A percentile compares a stretch with the other conserved stretches of the same genome.
phyloP scores from a whole-genome alignment of 2,329 filamentous ascomycete genomes.

The Monilinia laxa region DNA sequence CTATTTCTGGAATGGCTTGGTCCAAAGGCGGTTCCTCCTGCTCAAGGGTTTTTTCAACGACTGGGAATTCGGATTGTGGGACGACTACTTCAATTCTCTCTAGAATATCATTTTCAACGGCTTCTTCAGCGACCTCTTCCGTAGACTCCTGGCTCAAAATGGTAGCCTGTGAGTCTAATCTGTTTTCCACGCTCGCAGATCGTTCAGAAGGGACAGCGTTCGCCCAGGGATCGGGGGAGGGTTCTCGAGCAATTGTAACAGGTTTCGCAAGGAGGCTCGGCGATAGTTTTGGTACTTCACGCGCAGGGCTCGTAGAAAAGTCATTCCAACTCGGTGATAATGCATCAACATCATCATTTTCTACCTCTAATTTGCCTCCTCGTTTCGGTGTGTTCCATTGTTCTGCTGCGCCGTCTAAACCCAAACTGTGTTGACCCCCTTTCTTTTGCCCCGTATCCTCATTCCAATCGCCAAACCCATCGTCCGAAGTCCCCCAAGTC shows the following conservation, averaged over 20 bases:
- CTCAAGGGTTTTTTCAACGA: background rate
- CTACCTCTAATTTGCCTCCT: slow-evolving; percentile 11
- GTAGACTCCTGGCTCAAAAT: background rate
- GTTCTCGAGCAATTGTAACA: slow-evolving; percentile 28
- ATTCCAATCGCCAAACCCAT: slow-evolving; percentile 37
- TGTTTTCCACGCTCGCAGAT: background rate
- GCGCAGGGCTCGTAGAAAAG: slow-evolving; percentile 1
- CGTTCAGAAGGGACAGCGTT: background rate
- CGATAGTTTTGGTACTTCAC: slow-evolving; percentile 22
- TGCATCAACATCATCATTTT: slow-evolving; percentile 20
- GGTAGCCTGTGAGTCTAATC: background rate
- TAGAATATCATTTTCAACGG: background rate
- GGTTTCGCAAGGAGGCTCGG: slow-evolving; percentile 27
- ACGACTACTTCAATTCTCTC: slow-evolving; percentile 1
- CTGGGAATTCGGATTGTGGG: background rate
- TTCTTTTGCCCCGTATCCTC: slow-evolving; percentile 25
- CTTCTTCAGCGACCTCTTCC: background rate
- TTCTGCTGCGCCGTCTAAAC: slow-evolving; percentile 29
- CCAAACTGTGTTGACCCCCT: slow-evolving; percentile 16
- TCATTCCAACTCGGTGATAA: slow-evolving; percentile 27
- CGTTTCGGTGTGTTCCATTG: slow-evolving; percentile 24
- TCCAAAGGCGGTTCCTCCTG: background rate
- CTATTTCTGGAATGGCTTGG: background rate
- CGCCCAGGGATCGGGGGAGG: slow-evolving; percentile 39
- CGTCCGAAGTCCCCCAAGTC: slow-evolving; percentile 34